phyloP scores from a whole-genome alignment of 2,329 filamentous ascomycete species.

The Sporothrix luriei region DNA sequence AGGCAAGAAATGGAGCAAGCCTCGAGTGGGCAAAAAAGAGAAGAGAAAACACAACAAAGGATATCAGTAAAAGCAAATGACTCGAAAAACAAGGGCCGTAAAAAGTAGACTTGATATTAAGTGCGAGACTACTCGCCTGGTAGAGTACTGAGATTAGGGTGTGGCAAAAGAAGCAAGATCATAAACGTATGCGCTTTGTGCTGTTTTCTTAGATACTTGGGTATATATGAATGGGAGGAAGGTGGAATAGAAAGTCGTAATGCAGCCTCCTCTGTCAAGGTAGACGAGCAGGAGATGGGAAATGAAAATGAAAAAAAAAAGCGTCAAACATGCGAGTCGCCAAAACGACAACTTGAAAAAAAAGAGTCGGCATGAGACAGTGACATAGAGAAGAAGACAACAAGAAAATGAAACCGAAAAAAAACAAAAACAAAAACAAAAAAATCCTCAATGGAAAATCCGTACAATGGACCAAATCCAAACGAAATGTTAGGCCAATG shows the following conservation, averaged over 20 bases:
- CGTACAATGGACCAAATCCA: too few species aligned
- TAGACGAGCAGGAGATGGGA: background rate
- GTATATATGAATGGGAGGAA: constrained; percentile 4
- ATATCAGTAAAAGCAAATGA: constrained; percentile 4
- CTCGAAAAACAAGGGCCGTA: background rate
- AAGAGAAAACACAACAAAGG: background rate
- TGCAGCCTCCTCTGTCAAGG: background rate
- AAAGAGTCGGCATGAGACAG: too few species aligned
- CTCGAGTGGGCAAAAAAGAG: background rate
- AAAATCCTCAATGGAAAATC: background rate
- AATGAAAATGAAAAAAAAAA: too few species aligned
- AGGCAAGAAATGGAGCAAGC: background rate
- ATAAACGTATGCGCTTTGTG: constrained; percentile 13
- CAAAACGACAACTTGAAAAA: constrained; percentile 7
- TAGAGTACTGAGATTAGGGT: background rate
- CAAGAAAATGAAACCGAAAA: background rate
- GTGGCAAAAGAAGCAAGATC: constrained; percentile 1
- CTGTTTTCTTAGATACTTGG: constrained; percentile 21
- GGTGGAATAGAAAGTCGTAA: background rate
- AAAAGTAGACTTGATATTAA: background rate
- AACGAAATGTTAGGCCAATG: background rate
- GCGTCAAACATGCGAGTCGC: constrained; percentile 17
- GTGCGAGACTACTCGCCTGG: background rate
- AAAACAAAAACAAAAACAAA: background rate
- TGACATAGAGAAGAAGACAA: background rate